These are phyloP conservation scores for Neospora caninum DNA, from an alignment of 169 alveolate species.

Conservation along the genomic window DNA sequence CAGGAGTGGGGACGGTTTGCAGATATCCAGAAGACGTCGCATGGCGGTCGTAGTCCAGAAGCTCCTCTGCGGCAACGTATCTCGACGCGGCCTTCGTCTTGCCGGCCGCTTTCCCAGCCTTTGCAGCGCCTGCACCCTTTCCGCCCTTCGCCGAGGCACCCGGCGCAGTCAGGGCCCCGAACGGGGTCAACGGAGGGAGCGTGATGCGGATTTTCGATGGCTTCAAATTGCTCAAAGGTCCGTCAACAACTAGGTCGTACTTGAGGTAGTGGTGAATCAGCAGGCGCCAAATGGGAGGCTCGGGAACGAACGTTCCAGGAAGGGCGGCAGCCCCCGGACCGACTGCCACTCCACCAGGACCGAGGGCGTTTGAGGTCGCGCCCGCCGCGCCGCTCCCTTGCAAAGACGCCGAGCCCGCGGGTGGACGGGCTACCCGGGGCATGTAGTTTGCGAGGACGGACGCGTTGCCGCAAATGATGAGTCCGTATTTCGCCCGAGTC, in stretches of 20 bases:
- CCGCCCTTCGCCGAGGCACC: not conserved
- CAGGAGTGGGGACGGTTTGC: not conserved
- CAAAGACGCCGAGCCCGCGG: not conserved
- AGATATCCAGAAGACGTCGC: not conserved
- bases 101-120: not conserved
- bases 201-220: not conserved
- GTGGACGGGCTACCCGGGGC: not conserved
- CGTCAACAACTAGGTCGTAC: constrained; percentile 90
- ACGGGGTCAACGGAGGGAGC: constrained; percentile 8
- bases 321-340: not conserved
- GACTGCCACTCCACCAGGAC: not conserved
- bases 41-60: not conserved
- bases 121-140: not conserved
- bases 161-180: not conserved
- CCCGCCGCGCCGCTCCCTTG: not conserved
- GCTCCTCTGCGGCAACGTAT: not conserved
- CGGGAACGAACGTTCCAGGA: not conserved
- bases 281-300: constrained; percentile 83
- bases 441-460: constrained; percentile 75
- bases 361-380: not conserved
- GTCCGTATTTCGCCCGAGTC: constrained; percentile 93
- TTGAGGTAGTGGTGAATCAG: constrained; percentile 89
- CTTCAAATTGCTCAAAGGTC: constrained; percentile 77
- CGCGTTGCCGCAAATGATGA: constrained; percentile 91
- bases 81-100: not conserved